Base-by-base conservation (phyloP, 305 asterid species). In the Fraxinus baroniana region DNA sequence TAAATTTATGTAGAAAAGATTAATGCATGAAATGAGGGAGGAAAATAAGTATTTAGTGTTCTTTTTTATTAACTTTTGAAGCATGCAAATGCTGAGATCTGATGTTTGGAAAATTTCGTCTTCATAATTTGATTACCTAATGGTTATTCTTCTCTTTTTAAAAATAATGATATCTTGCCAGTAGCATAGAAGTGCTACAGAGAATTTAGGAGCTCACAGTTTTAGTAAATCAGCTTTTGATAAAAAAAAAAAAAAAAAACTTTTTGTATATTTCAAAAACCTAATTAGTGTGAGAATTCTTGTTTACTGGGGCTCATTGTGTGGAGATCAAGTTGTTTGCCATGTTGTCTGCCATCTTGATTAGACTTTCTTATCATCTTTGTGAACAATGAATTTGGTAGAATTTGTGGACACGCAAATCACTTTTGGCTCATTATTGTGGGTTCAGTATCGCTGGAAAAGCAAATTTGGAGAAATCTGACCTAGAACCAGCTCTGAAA, bases 401-500 rank as follows among this genome's bases (percentile, higher is more conserved):
- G 32, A 10, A 66, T 66, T 66, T 66, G 36, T 55, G 55, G 33
- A 41, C 46, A 13, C 36, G 20, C 57, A 15, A 32, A 81, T 52
- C 37, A 28, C 30, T 33, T 77, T 1, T 82, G 20, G 74, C 78
- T 49, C 24, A 30, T 28, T 33, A 46, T 75, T 83, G 78, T 78
- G 74, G 78, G 35, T 83, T 84, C 91, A 96, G 99, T 81, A 91
- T 96, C 49, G 97, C 97, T 10, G 98, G 98, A 62, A 96, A 95
- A 89, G 93, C 97, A 77, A 96, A 93, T 83, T 77, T 96, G 94
- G 98, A 96, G 90, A 93, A 92, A 77, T 87, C 93, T 76, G 98
- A 94, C 87, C 89, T 96, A 3, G 98, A 91, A 88, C 98, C 98
- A 84, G 97, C 98, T 86, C 93, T 96, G 64, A 93, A 93, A 87